phyloP scores from a whole-genome alignment of 805 yeast genomes.

The Saturnispora mendoncae region DNA sequence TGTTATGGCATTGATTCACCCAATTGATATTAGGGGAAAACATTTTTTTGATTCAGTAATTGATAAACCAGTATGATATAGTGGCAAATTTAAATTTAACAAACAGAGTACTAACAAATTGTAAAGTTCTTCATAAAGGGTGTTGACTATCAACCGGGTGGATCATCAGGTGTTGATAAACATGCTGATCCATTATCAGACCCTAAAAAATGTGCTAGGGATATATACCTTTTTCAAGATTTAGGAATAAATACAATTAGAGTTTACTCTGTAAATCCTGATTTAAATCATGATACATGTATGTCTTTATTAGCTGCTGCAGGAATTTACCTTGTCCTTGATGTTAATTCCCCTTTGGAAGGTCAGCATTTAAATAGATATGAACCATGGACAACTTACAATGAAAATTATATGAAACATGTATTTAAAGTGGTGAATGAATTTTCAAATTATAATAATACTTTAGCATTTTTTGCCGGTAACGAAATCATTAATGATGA shows the following conservation, averaged over 20 bases:
- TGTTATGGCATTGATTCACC: conserved; percentile 30
- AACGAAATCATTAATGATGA: conserved; percentile 69
- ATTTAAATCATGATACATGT: conserved; percentile 59
- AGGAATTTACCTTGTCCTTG: conserved; percentile 66
- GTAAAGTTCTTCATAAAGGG: conserved; percentile 80
- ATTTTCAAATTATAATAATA: conserved; percentile 56
- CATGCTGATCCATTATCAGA: conserved; percentile 58
- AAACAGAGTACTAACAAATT: conserved; percentile 2
- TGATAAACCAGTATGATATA: conserved; percentile 49
- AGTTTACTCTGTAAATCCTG: conserved; percentile 70
- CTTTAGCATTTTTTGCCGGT: conserved; percentile 73
- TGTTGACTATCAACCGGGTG: conserved; percentile 81
- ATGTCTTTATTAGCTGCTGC: conserved; percentile 59
- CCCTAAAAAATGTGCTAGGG: conserved; percentile 50
- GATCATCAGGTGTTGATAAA: conserved; percentile 65
- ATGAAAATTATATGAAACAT: conserved; percentile 43
- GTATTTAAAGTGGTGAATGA: conserved; percentile 72
- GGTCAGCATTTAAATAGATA: conserved; percentile 49
- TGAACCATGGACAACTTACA: conserved; percentile 75
- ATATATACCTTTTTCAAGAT: conserved; percentile 54
- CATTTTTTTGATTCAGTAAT: conserved; percentile 73
- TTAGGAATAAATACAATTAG: conserved; percentile 69
- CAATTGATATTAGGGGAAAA: conserved; percentile 59
- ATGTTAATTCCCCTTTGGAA: conserved; percentile 64
- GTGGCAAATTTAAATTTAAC: conserved; percentile 12